Conservation (phyloP, 768 basidiomycete species). For the Tephrocybe sp. region DNA sequence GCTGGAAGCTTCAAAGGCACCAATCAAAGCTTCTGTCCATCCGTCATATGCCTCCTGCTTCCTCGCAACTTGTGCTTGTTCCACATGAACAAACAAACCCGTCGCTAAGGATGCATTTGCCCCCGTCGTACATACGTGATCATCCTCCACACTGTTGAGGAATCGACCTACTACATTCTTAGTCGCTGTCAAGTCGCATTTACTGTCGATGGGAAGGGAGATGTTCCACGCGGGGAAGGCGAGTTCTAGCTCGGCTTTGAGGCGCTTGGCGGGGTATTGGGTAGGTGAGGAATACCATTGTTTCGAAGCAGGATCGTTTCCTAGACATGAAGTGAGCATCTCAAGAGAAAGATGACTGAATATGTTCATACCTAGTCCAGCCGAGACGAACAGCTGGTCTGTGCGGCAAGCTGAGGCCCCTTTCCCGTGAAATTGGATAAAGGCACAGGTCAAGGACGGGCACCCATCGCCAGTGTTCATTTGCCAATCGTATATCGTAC, state of each 20-base stretch:
- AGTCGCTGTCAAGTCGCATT: slow-evolving; percentile 39
- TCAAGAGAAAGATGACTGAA: neutral
- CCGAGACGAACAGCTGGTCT: slow-evolving; percentile 43
- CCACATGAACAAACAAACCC: slow-evolving; percentile 42
- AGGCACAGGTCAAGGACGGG: slow-evolving; percentile 36
- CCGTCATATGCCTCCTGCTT: slow-evolving; percentile 20
- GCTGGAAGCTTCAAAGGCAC: slow-evolving; percentile 23
- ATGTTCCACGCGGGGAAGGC: slow-evolving; percentile 34
- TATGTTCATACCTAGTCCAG: slow-evolving; percentile 35
- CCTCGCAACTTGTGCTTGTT: slow-evolving; percentile 31
- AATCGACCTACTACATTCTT: slow-evolving; percentile 44
- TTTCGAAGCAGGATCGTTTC: slow-evolving; percentile 20
- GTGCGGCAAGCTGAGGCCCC: slow-evolving; percentile 29
- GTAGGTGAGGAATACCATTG: slow-evolving; percentile 36
- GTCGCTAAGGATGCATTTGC: slow-evolving; percentile 22
- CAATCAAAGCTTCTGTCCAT: slow-evolving; percentile 32
- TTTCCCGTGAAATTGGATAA: slow-evolving; percentile 49
- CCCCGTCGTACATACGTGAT: slow-evolving; percentile 26
- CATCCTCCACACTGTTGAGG: slow-evolving; percentile 32
- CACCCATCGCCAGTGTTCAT: slow-evolving; percentile 31
- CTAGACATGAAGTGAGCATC: slow-evolving; percentile 5
- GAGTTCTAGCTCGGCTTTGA: slow-evolving; percentile 25
- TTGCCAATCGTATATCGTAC: slow-evolving; percentile 39
- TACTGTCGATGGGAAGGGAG: slow-evolving; percentile 38
- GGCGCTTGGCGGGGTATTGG: slow-evolving; percentile 31